Percentiles rank a stretch among this genome's conserved stretches.
phyloP scores from a whole-genome alignment of 352 stramenopile species.

The Phytopythium vexans region DNA sequence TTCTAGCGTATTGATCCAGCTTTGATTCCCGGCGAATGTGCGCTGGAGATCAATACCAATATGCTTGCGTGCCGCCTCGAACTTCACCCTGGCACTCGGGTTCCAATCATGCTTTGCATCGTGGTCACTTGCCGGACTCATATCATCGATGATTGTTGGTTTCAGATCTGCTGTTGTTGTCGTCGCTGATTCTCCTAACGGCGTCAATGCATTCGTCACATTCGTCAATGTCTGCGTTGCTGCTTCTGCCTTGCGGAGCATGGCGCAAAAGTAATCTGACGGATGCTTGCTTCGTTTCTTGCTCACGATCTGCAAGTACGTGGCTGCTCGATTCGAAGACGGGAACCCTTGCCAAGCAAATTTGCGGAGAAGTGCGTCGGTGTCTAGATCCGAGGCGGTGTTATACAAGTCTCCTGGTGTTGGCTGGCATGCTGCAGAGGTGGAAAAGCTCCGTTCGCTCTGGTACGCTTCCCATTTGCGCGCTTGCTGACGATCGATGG shows the following conservation, averaged over 20 bases:
- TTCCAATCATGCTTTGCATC: background rate
- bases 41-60: slow-evolving; percentile 66
- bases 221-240: background rate
- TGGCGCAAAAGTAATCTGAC: slow-evolving; percentile 30
- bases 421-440: no score
- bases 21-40: slow-evolving; percentile 65
- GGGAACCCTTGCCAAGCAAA: slow-evolving; percentile 58
- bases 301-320: slow-evolving; percentile 50
- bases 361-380: slow-evolving; percentile 8
- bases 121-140: background rate
- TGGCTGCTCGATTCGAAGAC: slow-evolving; percentile 22
- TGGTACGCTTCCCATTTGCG: slow-evolving; percentile 26
- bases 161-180: background rate
- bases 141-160: slow-evolving; percentile 2
- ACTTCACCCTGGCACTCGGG: slow-evolving; percentile 6
- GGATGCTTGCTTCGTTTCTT: slow-evolving; percentile 13
- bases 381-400: background rate
- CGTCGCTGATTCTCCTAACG: no score
- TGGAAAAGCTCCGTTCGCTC: no score
- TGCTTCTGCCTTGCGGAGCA: background rate
- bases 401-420: no score
- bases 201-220: no score
- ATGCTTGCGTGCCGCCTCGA: slow-evolving; percentile 40
- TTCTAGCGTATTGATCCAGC: slow-evolving; percentile 47
- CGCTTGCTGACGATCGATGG: slow-evolving; percentile 36